Evolutionary conservation across 2,329 filamentous ascomycete species (phyloP), one percentile per base, ranked within the genome.

Genomic region (Tympanopsis confertula): DNA sequence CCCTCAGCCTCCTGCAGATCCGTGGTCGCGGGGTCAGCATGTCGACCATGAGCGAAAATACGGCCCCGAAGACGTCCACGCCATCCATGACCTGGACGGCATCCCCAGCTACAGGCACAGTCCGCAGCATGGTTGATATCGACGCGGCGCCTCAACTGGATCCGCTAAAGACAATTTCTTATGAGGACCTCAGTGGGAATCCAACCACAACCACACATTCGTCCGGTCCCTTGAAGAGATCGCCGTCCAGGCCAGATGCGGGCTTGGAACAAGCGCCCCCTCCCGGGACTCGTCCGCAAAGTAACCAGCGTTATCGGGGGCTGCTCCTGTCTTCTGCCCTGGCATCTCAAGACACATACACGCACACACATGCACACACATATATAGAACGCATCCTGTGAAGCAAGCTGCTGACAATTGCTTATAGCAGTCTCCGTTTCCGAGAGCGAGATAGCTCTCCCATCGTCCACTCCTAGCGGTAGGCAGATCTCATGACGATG

Each of bases 1-100:
- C 43, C 42, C 19, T 44, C 39, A 37, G 42, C 39, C 45, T 22
- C 13, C 39, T 26, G 43, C 46, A 35, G 40, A 38, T 12, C 39
- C 38, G 4, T 35, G 40, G 32, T 40, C 47, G 4, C 39, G 43
- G 20, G 40, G 45, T 4, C 40, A 43, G 17, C 36, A 46, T 26
- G 42, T 45, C 28, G 18, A 30, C 36, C 19, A 38, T 45, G 35
- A 42, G 38, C 22, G 22, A 7, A 7, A 7, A n/a, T n/a, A 26
- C 22, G 22, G 22, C n/a, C 7, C 22, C n/a, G 22, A n/a, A 26
- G n/a, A n/a, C n/a, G n/a, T n/a, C 22, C 22, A 26, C 22, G 22
- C 7, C n/a, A n/a, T 26, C 22, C n/a, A n/a, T n/a, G n/a, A 26
- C 22, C 22, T 7, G 7, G 7, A 10, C 22, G 7, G 22, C 22